Percentiles rank a stretch among this genome's conserved stretches.
These are phyloP conservation scores for Hypoxylon fragiforme DNA, from an alignment of 495 filamentous ascomycete species.

Conservation along the genomic window DNA sequence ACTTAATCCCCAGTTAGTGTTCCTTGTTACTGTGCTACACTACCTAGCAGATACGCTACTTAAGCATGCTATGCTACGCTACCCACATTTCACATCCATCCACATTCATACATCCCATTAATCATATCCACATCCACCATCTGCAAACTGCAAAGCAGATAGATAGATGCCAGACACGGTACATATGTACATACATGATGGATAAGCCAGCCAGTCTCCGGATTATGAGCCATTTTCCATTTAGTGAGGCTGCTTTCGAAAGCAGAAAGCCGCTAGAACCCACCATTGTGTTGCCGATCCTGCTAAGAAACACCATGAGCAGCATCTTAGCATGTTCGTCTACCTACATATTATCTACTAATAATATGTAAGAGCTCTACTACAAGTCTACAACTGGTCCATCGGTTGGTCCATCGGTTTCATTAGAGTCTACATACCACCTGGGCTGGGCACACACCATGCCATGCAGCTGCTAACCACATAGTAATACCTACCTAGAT, in stretches of 20 bases:
- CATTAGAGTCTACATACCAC: conserved; percentile 35
- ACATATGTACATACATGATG: conserved; percentile 34
- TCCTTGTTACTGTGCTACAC: conserved; percentile 26
- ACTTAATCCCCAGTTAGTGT: conserved; percentile 22
- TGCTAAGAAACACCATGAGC: conserved; percentile 19
- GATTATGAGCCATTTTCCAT: conserved; percentile 36
- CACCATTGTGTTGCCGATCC: conserved; percentile 26
- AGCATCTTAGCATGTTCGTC: no score
- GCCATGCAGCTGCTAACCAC: no score
- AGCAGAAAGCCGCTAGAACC: conserved; percentile 28
- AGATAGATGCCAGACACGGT: conserved; percentile 20
- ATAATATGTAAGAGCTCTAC: no score
- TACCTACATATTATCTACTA: no score
- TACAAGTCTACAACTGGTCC: not conserved
- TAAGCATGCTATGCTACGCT: conserved; percentile 16
- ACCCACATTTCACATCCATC: not conserved
- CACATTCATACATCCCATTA: no score
- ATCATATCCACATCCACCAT: conserved; percentile 8
- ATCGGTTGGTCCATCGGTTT: conserved; percentile 15
- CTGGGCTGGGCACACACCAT: no score
- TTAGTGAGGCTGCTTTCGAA: conserved; percentile 25
- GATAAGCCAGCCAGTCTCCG: conserved; percentile 31
- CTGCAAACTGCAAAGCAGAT: conserved; percentile 21
- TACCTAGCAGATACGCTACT: not conserved
- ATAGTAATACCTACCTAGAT: no score